Evolutionary conservation across 306 rosid genomes (phyloP).

Genomic region (Rosa lucieae): DNA sequence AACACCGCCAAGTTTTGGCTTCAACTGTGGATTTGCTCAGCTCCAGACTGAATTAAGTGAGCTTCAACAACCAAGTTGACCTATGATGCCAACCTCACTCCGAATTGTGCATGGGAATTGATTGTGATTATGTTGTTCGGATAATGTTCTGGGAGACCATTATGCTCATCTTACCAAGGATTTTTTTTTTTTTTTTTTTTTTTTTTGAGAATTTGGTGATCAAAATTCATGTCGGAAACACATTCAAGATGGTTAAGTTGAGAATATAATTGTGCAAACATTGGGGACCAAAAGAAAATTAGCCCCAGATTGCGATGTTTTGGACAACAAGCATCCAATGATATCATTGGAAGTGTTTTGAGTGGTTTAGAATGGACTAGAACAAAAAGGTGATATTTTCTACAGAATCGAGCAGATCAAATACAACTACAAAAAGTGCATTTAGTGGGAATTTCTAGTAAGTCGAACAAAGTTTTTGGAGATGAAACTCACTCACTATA

Average conservation of each 20-base stretch:
- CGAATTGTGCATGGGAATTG: background rate
- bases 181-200: background rate
- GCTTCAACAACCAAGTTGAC: background rate
- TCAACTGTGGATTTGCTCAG: background rate
- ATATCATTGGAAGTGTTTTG: background rate
- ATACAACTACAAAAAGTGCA: background rate
- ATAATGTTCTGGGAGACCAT: background rate
- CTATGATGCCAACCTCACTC: background rate
- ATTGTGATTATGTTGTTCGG: background rate
- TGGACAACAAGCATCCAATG: background rate
- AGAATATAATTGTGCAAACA: background rate
- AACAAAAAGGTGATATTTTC: background rate
- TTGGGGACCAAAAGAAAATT: background rate
- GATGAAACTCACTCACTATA: background rate
- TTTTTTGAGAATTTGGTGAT: background rate
- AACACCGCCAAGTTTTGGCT: conserved; percentile 5
- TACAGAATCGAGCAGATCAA: background rate
- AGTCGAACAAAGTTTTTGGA: background rate
- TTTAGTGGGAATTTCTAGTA: background rate
- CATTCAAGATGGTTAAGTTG: background rate
- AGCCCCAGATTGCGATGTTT: background rate
- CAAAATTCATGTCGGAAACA: background rate
- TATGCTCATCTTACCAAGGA: background rate
- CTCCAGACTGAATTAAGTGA: background rate
- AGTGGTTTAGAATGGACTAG: background rate